phyloP scores from a whole-genome alignment of 495 filamentous ascomycete genomes.

The Xylaria telfairii region DNA sequence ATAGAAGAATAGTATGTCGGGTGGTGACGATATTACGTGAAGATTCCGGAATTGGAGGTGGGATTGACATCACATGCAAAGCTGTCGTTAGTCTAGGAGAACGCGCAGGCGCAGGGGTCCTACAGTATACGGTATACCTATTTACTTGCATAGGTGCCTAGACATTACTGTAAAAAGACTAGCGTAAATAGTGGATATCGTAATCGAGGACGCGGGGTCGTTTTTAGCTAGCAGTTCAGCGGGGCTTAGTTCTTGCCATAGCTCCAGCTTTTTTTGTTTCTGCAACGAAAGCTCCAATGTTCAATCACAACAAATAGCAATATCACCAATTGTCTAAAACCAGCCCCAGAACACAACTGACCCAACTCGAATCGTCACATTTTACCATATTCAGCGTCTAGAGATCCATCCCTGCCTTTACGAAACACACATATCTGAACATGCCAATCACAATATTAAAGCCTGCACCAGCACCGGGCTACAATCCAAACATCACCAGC shows the following conservation, averaged over 20 bases:
- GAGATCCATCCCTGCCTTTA: not conserved
- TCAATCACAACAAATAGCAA: not conserved
- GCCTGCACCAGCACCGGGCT: conserved; percentile 29
- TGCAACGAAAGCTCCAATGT: conserved; percentile 4
- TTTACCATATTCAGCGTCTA: not conserved
- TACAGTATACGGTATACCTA: too few species aligned
- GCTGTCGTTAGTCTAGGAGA: not conserved
- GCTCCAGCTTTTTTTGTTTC: conserved; percentile 21
- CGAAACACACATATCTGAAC: not conserved
- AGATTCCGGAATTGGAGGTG: not conserved
- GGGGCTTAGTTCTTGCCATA: conserved; percentile 3
- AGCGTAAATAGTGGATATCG: conserved; percentile 9
- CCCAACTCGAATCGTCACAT: not conserved
- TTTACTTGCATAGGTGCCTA: too few species aligned
- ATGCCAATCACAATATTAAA: conserved; percentile 43
- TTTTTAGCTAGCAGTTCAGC: not conserved
- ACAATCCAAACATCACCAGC: conserved; percentile 16
- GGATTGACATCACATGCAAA: conserved; percentile 23
- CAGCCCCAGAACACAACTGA: not conserved
- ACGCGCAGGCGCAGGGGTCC: not conserved
- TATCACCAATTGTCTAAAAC: too few species aligned
- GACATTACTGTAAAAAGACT: not conserved
- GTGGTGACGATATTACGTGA: conserved; percentile 9
- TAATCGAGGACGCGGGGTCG: not conserved
- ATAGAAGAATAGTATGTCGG: not conserved